Percentiles rank a stretch among this genome's conserved stretches.
Evolutionary conservation across 2,329 filamentous ascomycete genomes (phyloP).

Genomic region (Ceratocystiopsis sp.): DNA sequence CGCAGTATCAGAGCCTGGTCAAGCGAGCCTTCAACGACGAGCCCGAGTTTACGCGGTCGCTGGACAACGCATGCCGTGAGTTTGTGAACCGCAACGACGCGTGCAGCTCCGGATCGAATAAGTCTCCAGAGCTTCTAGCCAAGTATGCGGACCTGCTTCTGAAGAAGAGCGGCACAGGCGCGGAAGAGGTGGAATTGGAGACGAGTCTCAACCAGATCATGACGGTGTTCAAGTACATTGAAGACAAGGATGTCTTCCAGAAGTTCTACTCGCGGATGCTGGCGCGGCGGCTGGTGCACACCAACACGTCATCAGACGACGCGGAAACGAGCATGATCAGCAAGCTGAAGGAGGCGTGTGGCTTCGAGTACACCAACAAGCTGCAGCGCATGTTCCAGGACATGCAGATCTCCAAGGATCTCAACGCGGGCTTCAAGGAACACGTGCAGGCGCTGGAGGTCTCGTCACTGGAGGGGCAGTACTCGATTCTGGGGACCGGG

Average conservation of each 20-base stretch:
- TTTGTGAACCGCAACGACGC: slow-evolving; percentile 97
- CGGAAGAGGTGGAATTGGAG: slow-evolving; percentile 88
- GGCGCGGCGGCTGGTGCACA: slow-evolving; percentile 84
- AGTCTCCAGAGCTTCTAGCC: slow-evolving; percentile 83
- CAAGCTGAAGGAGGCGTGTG: slow-evolving; percentile 95
- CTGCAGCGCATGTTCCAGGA: slow-evolving; percentile 99
- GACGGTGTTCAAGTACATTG: slow-evolving; percentile 99
- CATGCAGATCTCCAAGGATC: slow-evolving; percentile 96
- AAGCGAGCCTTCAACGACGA: slow-evolving; percentile 88
- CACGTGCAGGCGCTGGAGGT: slow-evolving; percentile 48
- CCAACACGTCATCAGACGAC: slow-evolving; percentile 89
- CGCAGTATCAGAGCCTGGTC: slow-evolving; percentile 79
- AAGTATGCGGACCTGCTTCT: slow-evolving; percentile 89
- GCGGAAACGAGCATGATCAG: slow-evolving; percentile 99
- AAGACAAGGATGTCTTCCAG: slow-evolving; percentile 99
- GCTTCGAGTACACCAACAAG: slow-evolving; percentile 99
- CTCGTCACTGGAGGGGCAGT: slow-evolving; percentile 69
- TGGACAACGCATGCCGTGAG: slow-evolving; percentile 93
- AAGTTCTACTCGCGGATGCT: slow-evolving; percentile 98
- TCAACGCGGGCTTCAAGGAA: slow-evolving; percentile 79
- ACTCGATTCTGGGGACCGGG: slow-evolving; percentile 84
- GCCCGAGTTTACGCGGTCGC: slow-evolving; percentile 85
- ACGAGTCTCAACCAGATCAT: slow-evolving; percentile 81
- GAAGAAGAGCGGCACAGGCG: slow-evolving; percentile 82
- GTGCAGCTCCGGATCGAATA: slow-evolving; percentile 83